These are phyloP conservation scores for Colletotrichum liaoningense DNA, from an alignment of 2,329 filamentous ascomycete species.

Conservation along the genomic window DNA sequence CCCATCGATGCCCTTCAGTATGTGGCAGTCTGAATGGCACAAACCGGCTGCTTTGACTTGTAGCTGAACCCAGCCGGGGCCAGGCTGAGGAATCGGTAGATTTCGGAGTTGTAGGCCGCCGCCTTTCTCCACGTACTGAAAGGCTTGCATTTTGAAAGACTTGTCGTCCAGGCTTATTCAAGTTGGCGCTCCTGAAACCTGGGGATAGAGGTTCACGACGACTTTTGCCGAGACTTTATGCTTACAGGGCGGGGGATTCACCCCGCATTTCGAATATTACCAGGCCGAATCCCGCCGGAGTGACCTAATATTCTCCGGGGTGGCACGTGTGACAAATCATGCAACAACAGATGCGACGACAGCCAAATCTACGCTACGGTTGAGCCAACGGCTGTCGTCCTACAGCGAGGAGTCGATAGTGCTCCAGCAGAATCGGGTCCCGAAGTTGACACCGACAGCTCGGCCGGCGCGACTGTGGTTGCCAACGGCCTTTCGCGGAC, in stretches of 20 bases:
- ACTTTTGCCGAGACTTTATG: not conserved
- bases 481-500: not conserved
- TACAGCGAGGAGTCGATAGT: not conserved
- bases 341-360: not conserved
- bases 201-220: too few relatives aligned
- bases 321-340: not conserved
- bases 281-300: not conserved
- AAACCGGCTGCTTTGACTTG: slow-evolving; percentile 16
- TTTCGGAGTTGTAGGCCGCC: not conserved
- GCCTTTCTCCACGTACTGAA: not conserved
- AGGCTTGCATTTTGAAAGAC: not conserved
- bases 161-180: not conserved
- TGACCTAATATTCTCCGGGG: not conserved
- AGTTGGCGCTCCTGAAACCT: not conserved
- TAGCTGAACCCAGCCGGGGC: slow-evolving; percentile 13
- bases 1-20: not conserved
- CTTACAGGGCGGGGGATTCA: not conserved
- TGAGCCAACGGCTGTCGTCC: not conserved
- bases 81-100: slow-evolving; percentile 15
- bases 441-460: not conserved
- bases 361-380: not conserved
- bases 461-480: not conserved
- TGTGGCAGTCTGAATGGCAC: slow-evolving; percentile 21
- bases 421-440: not conserved
- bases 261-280: not conserved